Base-by-base conservation (phyloP, 2,329 filamentous ascomycete species). In the Epichloe gansuensis region DNA sequence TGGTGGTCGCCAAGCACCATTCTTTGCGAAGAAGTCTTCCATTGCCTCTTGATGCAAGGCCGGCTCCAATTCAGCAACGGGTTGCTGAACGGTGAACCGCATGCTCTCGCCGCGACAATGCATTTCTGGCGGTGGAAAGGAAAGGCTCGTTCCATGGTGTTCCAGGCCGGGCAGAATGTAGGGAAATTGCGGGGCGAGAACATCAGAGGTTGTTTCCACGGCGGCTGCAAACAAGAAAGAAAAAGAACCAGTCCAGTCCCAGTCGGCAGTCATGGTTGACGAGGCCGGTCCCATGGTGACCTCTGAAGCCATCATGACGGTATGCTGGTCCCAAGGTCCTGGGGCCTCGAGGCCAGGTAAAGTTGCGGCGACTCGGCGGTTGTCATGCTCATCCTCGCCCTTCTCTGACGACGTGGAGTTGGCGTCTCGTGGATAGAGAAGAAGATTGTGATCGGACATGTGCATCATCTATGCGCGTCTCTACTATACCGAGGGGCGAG, bases 1-100 rank as follows among this genome's bases (percentile, higher is more conserved):
- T 0, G 68, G 61, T 0, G 74, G 72, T 9, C 68, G 62, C 53
- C 66, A 68, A 0, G 69, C 71, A 11, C 72, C 72, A 43, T 66
- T 66, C 50, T 72, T 63, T 47, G 64, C 59, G 52, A 70, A 67
- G 53, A 70, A 68, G 17, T 68, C 64, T 15, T 69, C 65, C 39
- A 68, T 66, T 2, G 59, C 57, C 1, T 60, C 61, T 41, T 52
- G 45, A 27, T 52, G 50, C 6, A 49, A 38, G 5, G 15, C 39
- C 38, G 36, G 50, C 36, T 46, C 48, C 47, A 52, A 40, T 8
- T 13, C 50, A 15, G 51, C 5, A n/a, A 6, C 40, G 25, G 40
- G 43, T n/a, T 43, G 17, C 2, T 49, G 40, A 2, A 3, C 12
- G 12, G 42, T 3, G n/a, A 15, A 45, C 5, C 1, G 42, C 42